Conservation (phyloP, 768 basidiomycete genomes). For the Sporobolomyces roseus region DNA sequence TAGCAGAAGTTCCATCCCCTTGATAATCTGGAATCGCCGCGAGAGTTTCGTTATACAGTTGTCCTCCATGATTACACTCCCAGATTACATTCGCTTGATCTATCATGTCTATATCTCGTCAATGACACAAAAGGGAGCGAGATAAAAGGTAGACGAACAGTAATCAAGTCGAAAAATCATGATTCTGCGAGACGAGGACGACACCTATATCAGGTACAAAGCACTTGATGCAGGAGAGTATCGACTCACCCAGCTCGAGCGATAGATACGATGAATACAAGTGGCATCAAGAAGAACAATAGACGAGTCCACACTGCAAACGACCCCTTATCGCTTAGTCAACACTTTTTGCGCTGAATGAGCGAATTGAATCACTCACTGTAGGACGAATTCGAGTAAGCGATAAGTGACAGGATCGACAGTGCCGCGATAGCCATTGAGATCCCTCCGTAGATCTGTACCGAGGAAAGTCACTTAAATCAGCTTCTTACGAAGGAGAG, state of each 20-base stretch:
- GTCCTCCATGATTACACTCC: constrained; percentile 35
- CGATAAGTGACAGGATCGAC: constrained; percentile 22
- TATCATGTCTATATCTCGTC: neutral
- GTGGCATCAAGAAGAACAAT: constrained; percentile 16
- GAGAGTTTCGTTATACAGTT: constrained; percentile 24
- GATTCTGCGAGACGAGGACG: constrained; percentile 7
- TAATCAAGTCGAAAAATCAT: constrained; percentile 32
- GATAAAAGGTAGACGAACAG: neutral
- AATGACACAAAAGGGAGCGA: neutral
- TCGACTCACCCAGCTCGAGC: constrained; percentile 15
- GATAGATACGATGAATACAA: constrained; percentile 15
- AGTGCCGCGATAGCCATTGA: constrained; percentile 18
- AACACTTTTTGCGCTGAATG: neutral
- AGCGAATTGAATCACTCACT: constrained; percentile 14
- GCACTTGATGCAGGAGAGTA: neutral
- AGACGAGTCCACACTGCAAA: constrained; percentile 15
- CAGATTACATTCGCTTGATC: constrained; percentile 34
- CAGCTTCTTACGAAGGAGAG: no score
- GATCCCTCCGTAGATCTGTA: constrained; percentile 36
- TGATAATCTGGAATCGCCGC: constrained; percentile 8
- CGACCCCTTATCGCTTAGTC: neutral
- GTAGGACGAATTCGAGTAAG: constrained; percentile 25
- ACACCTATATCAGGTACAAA: neutral
- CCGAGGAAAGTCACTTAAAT: neutral
- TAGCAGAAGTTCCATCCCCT: neutral